Percentiles rank a stretch among this genome's conserved stretches.
Conservation (phyloP, 352 stramenopile species). For the Plasmopara viticola region DNA sequence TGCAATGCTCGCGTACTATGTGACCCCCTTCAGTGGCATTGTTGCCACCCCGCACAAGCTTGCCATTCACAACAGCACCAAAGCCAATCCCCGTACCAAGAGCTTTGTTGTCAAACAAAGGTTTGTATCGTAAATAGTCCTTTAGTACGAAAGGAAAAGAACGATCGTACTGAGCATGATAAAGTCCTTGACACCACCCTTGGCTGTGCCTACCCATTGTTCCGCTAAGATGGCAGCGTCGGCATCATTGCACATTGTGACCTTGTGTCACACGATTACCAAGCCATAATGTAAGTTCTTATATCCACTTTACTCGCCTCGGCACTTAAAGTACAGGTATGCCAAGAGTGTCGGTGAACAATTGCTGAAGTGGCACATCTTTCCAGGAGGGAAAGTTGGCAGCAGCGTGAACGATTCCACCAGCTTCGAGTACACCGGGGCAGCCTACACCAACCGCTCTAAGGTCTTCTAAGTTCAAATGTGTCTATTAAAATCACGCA, state of each 20-base stretch:
- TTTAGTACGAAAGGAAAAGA: background rate
- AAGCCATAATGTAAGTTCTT: background rate
- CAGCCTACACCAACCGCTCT: constrained; percentile 53
- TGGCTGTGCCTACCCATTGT: constrained; percentile 71
- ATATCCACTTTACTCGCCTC: background rate
- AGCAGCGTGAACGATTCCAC: constrained; percentile 54
- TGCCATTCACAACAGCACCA: constrained; percentile 53
- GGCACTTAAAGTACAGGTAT: constrained; percentile 14
- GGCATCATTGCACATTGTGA: constrained; percentile 67
- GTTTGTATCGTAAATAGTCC: background rate
- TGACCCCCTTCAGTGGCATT: constrained; percentile 77
- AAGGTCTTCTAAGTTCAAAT: constrained; percentile 31
- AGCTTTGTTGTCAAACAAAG: constrained; percentile 23
- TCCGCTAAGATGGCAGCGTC: constrained; percentile 77
- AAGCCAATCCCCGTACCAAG: constrained; percentile 72
- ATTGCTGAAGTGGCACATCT: constrained; percentile 49
- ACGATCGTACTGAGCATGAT: constrained; percentile 74
- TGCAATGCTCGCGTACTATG: constrained; percentile 31
- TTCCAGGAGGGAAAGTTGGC: constrained; percentile 68
- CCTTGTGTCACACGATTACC: constrained; percentile 13
- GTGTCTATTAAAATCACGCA: constrained; percentile 10
- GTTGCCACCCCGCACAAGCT: constrained; percentile 59
- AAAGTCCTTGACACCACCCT: constrained; percentile 52
- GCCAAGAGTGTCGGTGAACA: constrained; percentile 38
- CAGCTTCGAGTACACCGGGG: constrained; percentile 43